phyloP scores from a whole-genome alignment of 371 early-diverging fungal genomes.

The Haplosporangium sp. region DNA sequence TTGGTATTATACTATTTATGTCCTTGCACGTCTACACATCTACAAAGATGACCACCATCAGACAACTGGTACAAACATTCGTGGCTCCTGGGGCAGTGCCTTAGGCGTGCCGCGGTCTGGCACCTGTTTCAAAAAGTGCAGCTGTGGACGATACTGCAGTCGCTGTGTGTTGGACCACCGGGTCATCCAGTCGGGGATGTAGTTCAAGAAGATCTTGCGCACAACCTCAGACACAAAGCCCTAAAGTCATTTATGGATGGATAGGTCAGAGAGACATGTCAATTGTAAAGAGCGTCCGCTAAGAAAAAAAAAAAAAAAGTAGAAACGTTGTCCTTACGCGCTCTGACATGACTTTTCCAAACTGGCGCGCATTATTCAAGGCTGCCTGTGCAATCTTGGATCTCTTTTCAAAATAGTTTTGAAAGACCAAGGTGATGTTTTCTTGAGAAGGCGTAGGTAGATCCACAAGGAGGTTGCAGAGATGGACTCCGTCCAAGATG shows the following conservation, averaged over 20 bases:
- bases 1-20: not conserved
- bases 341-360: conserved; percentile 53
- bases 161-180: conserved; percentile 38
- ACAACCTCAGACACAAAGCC: conserved; percentile 28
- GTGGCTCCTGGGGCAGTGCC: conserved; percentile 34
- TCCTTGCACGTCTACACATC: too few species aligned
- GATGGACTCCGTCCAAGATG: conserved; percentile 41
- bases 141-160: conserved; percentile 44
- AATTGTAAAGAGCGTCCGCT: too few species aligned
- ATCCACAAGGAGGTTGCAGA: conserved; percentile 41
- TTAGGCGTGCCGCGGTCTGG: conserved; percentile 44
- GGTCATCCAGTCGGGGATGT: conserved; percentile 44
- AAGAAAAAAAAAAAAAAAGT: not conserved
- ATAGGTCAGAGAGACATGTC: not conserved
- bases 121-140: conserved; percentile 45
- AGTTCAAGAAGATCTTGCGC: conserved; percentile 47
- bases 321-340: conserved; percentile 14
- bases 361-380: conserved; percentile 40
- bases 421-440: conserved; percentile 36
- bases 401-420: conserved; percentile 34
- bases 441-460: conserved; percentile 28
- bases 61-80: conserved; percentile 23
- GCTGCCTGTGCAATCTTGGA: conserved; percentile 41
- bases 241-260: not conserved
- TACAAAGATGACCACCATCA: too few species aligned